These are phyloP conservation scores for Volvox africanus DNA, from an alignment of 139 green algal species.

Conservation along the genomic window DNA sequence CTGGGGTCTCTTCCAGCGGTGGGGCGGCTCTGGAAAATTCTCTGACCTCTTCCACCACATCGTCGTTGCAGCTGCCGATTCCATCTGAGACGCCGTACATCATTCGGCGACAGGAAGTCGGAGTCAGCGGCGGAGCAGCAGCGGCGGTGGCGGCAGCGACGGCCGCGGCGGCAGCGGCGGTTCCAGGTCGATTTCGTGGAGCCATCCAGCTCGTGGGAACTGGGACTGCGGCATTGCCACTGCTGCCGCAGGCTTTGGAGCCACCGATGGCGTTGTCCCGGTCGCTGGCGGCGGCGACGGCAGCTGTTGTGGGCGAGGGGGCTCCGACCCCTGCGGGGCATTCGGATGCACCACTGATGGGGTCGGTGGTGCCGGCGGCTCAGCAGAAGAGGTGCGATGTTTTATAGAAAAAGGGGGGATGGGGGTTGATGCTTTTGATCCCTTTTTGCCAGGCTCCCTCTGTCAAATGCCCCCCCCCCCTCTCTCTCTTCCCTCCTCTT, in stretches of 20 bases:
- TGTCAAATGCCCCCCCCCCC: too few species aligned
- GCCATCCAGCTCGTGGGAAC: too few species aligned
- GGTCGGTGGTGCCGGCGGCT: constrained; percentile 34
- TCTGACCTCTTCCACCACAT: background rate
- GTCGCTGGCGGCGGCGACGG: background rate
- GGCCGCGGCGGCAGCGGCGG: background rate
- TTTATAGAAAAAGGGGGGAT: too few species aligned
- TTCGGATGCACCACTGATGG: constrained; percentile 32
- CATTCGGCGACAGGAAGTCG: background rate
- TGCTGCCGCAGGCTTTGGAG: too few species aligned
- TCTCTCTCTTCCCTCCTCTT: too few species aligned
- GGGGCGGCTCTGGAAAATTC: background rate
- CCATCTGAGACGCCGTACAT: constrained; percentile 12
- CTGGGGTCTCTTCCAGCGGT: too few species aligned
- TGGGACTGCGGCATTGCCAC: too few species aligned
- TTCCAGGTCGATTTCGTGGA: too few species aligned
- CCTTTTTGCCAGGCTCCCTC: too few species aligned
- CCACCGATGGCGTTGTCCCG: background rate
- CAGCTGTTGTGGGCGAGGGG: background rate
- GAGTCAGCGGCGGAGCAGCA: background rate
- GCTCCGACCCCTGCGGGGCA: background rate
- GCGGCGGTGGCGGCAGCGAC: background rate
- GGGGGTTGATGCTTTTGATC: too few species aligned
- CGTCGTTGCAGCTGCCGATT: background rate
- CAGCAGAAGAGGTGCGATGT: constrained; percentile 17